These are phyloP conservation scores for Amorphotheca resinae DNA, from an alignment of 495 filamentous ascomycete genomes.

Conservation along the genomic window DNA sequence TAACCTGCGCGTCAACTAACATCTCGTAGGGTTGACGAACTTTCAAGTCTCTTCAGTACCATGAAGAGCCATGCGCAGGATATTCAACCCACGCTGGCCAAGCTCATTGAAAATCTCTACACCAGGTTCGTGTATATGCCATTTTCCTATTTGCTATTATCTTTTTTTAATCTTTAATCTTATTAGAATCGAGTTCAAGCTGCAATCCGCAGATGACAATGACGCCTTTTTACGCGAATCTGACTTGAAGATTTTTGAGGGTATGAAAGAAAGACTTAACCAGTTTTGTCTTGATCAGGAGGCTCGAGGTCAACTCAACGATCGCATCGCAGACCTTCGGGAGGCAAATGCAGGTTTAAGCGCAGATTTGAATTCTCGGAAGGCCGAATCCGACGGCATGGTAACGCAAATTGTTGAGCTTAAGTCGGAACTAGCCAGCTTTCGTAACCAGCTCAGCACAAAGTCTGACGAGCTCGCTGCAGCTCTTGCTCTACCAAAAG, in stretches of 20 bases:
- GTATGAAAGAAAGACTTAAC: conserved; percentile 11
- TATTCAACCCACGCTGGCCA: conserved; percentile 3
- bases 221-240: neutral
- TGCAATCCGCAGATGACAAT: neutral
- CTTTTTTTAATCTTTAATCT: neutral
- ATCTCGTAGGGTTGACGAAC: conserved; percentile 8
- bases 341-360: conserved; percentile 7
- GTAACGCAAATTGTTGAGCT: conserved; percentile 14
- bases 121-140: conserved; percentile 3
- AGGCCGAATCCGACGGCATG: conserved; percentile 10
- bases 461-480: conserved; percentile 12
- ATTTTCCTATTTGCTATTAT: neutral
- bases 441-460: conserved; percentile 6
- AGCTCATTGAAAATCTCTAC: conserved; percentile 13
- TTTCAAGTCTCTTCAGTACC: neutral
- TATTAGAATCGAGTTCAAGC: conserved; percentile 1
- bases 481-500: conserved; percentile 3
- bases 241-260: conserved; percentile 2
- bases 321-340: conserved; percentile 10
- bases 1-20: neutral
- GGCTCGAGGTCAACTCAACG: conserved; percentile 5
- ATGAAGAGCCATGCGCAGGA: conserved; percentile 6
- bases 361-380: neutral
- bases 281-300: conserved; percentile 11
- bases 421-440: conserved; percentile 18